Evolutionary conservation across 1,139 yeast genomes (phyloP), one percentile per base, ranked within the genome.

Genomic region (Maudiozyma humilis): DNA sequence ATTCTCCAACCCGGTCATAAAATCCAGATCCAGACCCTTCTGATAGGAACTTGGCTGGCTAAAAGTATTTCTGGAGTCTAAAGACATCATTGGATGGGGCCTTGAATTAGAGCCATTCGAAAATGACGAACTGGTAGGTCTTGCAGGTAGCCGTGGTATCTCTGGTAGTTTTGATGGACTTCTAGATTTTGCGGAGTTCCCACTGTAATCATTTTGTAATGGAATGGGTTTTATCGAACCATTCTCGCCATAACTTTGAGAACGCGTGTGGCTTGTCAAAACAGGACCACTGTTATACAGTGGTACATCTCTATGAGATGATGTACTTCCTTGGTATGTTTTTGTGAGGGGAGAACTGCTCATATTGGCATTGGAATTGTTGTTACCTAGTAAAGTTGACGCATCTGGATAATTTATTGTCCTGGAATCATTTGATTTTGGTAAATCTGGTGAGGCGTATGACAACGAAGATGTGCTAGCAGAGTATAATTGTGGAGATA

Each of bases 1-100:
- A 58, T 91, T 91, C 41, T 73, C 73, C 31, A 91, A 68, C 0
- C 96, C 95, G 0, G 78, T 71, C 12, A 69, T 63, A 36, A 67
- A 62, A 40, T 66, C 62, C 5, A 64, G 49, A 36, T 57, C 53
- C 5, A 15, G 14, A 5, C 36, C 30, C 14, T 44, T 44, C 30
- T 33, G 37, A 32, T 42, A 37, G 2, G 19, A 18, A 17, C 13
- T 8, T 16, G 10, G n/a, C 19, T 29, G 5, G 18, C 32, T 20
- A 14, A 18, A 4, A 10, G 8, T 16, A 14, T 17, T 13, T 2
- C 15, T 16, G 10, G 19, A 12, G 12, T 14, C 19, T 6, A 14
- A 18, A 4, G 36, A 13, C 3, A 30, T 4, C 2, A 23, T 8
- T 12, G 10, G 17, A 15, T 19, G 27, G 8, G 19, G 29, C 18